Conservation (phyloP, 2,329 filamentous ascomycete genomes). For the Myriangium duriaei region DNA sequence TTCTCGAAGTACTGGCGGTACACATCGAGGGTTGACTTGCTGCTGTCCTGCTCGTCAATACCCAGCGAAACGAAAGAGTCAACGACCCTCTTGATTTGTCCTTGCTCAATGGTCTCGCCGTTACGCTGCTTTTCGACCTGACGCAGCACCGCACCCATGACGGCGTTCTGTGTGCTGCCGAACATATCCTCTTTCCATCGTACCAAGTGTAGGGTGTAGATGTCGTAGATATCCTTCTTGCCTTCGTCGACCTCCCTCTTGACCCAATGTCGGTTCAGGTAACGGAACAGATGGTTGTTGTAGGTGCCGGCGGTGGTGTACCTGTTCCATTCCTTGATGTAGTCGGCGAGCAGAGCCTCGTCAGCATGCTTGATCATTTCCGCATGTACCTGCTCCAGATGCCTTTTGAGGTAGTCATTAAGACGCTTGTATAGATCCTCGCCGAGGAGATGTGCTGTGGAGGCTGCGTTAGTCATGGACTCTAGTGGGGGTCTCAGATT, state of each 20-base stretch:
- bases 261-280: constrained; percentile 96
- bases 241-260: constrained; percentile 98
- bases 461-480: too few species aligned
- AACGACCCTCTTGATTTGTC: constrained; percentile 92
- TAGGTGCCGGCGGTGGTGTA: constrained; percentile 95
- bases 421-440: constrained; percentile 93
- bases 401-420: constrained; percentile 67
- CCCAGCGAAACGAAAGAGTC: constrained; percentile 91
- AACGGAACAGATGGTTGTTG: constrained; percentile 92
- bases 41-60: constrained; percentile 81
- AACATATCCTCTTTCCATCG: constrained; percentile 94
- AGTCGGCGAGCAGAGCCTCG: constrained; percentile 80
- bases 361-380: constrained; percentile 71
- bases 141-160: constrained; percentile 91
- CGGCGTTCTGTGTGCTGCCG: constrained; percentile 65
- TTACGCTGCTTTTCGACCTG: constrained; percentile 95
- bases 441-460: constrained; percentile 73
- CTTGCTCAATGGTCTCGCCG: constrained; percentile 93
- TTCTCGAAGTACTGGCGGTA: constrained; percentile 87
- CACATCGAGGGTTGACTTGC: constrained; percentile 88
- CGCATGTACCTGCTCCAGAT: constrained; percentile 58
- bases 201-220: constrained; percentile 91
- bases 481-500: too few species aligned
- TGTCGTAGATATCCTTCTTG: constrained; percentile 95
- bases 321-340: constrained; percentile 91